A percentile compares a stretch with the other conserved stretches of the same genome.
These are phyloP conservation scores for Kluyveromyces lactis DNA, from an alignment of 805 yeast species.

Conservation along the genomic window DNA sequence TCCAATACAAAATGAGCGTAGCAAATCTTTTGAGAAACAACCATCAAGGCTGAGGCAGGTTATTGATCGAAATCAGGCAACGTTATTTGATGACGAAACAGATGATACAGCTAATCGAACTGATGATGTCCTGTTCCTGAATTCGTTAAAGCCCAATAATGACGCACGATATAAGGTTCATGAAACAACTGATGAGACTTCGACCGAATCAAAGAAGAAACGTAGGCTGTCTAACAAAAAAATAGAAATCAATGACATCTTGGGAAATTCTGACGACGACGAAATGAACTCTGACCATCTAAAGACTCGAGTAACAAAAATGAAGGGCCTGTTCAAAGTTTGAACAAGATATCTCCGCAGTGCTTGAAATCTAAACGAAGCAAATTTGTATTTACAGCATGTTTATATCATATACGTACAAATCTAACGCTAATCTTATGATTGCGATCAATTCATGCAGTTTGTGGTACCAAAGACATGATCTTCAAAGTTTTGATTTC, in stretches of 20 bases:
- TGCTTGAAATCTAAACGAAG: too few relatives aligned
- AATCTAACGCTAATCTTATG: too few relatives aligned
- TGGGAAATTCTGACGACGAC: constrained; percentile 16
- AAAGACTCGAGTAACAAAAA: neutral
- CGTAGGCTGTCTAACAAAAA: constrained; percentile 14
- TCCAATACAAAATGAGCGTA: constrained; percentile 11
- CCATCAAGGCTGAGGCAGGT: constrained; percentile 16
- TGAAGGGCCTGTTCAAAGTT: constrained; percentile 2
- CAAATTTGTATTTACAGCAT: too few relatives aligned
- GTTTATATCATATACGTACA: too few relatives aligned
- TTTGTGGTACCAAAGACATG: too few relatives aligned
- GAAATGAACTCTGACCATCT: neutral
- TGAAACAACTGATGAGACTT: neutral
- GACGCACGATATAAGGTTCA: neutral
- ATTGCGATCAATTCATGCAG: too few relatives aligned
- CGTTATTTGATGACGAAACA: constrained; percentile 13
- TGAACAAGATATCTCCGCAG: too few relatives aligned
- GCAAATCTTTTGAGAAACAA: constrained; percentile 6
- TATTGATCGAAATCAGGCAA: constrained; percentile 19
- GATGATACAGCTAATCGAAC: constrained; percentile 13
- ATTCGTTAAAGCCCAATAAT: constrained; percentile 12
- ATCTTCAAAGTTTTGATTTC: constrained; percentile 14
- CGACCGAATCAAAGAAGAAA: constrained; percentile 6
- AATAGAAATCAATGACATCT: constrained; percentile 12
- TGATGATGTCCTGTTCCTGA: constrained; percentile 13